These are phyloP conservation scores for Lactifluus pinguis DNA, from an alignment of 768 basidiomycete species.

Conservation along the genomic window DNA sequence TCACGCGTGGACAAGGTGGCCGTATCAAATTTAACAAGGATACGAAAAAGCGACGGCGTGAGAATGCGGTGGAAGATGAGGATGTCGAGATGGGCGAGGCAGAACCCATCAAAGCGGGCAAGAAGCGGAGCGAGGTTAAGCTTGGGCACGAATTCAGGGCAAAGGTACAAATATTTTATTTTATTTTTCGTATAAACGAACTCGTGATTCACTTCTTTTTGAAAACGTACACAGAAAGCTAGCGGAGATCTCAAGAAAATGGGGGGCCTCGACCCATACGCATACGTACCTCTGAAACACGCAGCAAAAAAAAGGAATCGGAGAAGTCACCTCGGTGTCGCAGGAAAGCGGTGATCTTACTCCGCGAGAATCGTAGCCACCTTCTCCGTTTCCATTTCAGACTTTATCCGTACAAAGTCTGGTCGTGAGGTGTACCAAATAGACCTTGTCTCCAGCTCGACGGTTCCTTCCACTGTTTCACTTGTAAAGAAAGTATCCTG, in stretches of 20 bases:
- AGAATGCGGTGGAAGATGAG: constrained; percentile 48
- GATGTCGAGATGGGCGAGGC: constrained; percentile 72
- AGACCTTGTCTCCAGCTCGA: constrained; percentile 51
- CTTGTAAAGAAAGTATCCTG: constrained; percentile 36
- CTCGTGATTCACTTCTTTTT: neutral
- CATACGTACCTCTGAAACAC: constrained; percentile 78
- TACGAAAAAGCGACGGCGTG: constrained; percentile 84
- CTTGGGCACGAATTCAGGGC: constrained; percentile 91
- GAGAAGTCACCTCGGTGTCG: constrained; percentile 44
- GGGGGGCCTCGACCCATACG: constrained; percentile 83
- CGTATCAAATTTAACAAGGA: constrained; percentile 94
- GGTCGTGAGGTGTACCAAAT: constrained; percentile 67
- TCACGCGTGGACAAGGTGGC: constrained; percentile 75
- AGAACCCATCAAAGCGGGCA: constrained; percentile 35
- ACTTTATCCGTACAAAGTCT: constrained; percentile 49
- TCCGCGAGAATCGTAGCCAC: too few relatives aligned
- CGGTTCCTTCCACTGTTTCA: constrained; percentile 51
- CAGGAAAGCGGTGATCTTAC: constrained; percentile 46
- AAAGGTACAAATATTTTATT: constrained; percentile 53
- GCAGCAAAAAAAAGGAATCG: constrained; percentile 59
- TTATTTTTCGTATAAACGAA: too few relatives aligned
- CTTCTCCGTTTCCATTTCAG: neutral
- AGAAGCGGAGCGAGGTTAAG: constrained; percentile 46
- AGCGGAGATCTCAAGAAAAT: constrained; percentile 90
- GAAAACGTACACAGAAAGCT: constrained; percentile 55